These are phyloP conservation scores for Naganishia albida DNA, from an alignment of 1,284 basidiomycete species.

Conservation along the genomic window DNA sequence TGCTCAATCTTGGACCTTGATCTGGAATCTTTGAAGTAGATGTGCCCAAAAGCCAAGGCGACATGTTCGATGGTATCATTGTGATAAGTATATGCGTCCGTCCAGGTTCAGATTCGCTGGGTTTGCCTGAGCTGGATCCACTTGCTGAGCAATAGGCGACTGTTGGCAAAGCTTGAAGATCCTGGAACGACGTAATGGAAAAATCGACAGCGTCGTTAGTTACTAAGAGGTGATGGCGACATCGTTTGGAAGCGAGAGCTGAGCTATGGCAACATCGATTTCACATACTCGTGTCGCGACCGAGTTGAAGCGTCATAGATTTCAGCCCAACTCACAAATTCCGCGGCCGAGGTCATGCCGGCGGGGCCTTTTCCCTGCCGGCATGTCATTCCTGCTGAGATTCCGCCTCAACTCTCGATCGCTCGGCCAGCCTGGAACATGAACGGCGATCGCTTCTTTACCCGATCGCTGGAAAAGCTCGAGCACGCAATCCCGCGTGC, in stretches of 20 bases:
- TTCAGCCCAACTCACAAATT: conserved; percentile 3
- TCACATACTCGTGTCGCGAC: conserved; percentile 6
- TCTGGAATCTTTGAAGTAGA: not conserved
- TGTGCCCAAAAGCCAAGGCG: not conserved
- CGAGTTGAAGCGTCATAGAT: not conserved
- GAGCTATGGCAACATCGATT: not conserved
- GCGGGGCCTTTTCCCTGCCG: not conserved
- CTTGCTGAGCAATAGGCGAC: conserved; percentile 21
- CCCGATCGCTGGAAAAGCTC: conserved; percentile 15
- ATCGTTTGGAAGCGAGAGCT: conserved; percentile 22
- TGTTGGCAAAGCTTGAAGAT: conserved; percentile 19
- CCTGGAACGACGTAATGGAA: conserved; percentile 12
- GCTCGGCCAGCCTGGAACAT: conserved; percentile 6
- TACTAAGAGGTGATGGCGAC: conserved; percentile 21
- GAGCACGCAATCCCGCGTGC: conserved; percentile 19
- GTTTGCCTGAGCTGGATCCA: not conserved
- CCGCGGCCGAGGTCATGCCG: conserved; percentile 1
- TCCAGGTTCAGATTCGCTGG: conserved; percentile 1
- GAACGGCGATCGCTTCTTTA: conserved; percentile 13
- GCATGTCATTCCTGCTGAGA: not conserved
- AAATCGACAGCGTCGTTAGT: conserved; percentile 1
- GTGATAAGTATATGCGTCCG: conserved; percentile 20
- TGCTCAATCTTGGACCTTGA: not conserved
- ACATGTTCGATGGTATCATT: conserved; percentile 20
- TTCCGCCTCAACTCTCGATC: conserved; percentile 1